phyloP scores from a whole-genome alignment of 495 filamentous ascomycete genomes.

The Parathielavia hyrcaniae region DNA sequence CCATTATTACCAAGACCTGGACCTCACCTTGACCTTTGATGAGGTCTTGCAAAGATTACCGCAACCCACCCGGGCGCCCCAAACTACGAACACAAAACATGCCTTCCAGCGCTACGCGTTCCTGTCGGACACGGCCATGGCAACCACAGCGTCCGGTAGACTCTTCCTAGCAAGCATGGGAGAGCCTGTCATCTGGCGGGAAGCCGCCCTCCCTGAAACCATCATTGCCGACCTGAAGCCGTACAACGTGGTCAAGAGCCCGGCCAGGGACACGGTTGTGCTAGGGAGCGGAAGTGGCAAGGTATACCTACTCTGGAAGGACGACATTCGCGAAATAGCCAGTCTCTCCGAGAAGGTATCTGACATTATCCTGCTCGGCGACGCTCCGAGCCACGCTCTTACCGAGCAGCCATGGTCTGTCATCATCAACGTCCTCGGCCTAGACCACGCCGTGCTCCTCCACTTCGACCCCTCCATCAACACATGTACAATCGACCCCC shows the following conservation, averaged over 20 bases:
- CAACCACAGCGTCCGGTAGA: slow-evolving; percentile 53
- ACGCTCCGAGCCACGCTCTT: background rate
- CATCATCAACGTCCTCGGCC: slow-evolving; percentile 24
- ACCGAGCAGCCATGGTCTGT: slow-evolving; percentile 14
- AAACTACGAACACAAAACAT: slow-evolving; percentile 34
- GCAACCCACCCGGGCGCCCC: background rate
- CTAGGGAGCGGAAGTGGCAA: slow-evolving; percentile 51
- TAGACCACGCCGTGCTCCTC: slow-evolving; percentile 21
- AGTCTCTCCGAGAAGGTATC: slow-evolving; percentile 47
- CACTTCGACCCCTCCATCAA: slow-evolving; percentile 12
- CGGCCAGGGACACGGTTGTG: slow-evolving; percentile 35
- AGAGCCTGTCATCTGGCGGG: slow-evolving; percentile 34
- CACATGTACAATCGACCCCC: background rate
- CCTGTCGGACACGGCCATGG: slow-evolving; percentile 52
- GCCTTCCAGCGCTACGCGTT: slow-evolving; percentile 60
- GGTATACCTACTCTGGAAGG: slow-evolving; percentile 43
- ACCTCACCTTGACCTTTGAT: slow-evolving; percentile 20
- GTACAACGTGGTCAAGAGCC: slow-evolving; percentile 42
- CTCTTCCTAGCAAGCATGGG: slow-evolving; percentile 48
- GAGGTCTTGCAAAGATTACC: slow-evolving; percentile 16
- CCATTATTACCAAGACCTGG: slow-evolving; percentile 7
- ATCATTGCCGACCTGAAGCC: slow-evolving; percentile 33
- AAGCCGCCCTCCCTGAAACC: slow-evolving; percentile 33
- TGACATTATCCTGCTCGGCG: slow-evolving; percentile 38
- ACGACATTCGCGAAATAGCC: slow-evolving; percentile 26